Evolutionary conservation across 2,329 filamentous ascomycete species (phyloP), one percentile per base, ranked within the genome.

Genomic region (Alternaria longipes): DNA sequence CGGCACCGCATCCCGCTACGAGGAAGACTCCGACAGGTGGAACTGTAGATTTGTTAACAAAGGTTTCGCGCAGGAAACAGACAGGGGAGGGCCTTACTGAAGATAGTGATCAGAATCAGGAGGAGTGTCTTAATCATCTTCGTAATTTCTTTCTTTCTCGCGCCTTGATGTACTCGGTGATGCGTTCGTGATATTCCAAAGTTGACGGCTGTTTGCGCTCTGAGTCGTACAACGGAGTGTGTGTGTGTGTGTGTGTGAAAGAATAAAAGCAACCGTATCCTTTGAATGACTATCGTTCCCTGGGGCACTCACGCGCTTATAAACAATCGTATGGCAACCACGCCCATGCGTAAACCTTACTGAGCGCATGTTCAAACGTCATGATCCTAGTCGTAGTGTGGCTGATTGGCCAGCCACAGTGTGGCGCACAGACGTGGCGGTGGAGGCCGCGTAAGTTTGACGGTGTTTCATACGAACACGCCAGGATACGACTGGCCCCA

Each of bases 1-100:
- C 83, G 22, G 78, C 76, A 61, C 82, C 82, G 70, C 82, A 84
- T 62, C 83, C 83, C n/a, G 82, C 78, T 50, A 84, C 76, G 57
- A 81, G 66, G 72, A 80, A 81, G 69, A 84, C 83, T 59, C 81
- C 83, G 12, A 84, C 63, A 20, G 82, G 82, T n/a, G 83, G 83
- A 41, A 83, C 81, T 82, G 66, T 14, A 14, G 7, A 30, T n/a
- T 24, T 28, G 24, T 53, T 53, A 54, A 44, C 26, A 16, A 30
- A 8, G 24, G 32, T 20, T 6, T 32, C 16, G 46, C 3, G 30
- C 14, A 32, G 1, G 38, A 12, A 5, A 18, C 9, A 38, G 45
- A 14, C 6, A 24, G 49, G 41, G 3, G 20, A n/a, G 38, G n/a
- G 18, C 8, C 63, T 32, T 74, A 81, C 80, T 56, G 71, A 84